These are phyloP conservation scores for Nicotiana tabacum DNA, from an alignment of 257 asterid species.

Conservation along the genomic window DNA sequence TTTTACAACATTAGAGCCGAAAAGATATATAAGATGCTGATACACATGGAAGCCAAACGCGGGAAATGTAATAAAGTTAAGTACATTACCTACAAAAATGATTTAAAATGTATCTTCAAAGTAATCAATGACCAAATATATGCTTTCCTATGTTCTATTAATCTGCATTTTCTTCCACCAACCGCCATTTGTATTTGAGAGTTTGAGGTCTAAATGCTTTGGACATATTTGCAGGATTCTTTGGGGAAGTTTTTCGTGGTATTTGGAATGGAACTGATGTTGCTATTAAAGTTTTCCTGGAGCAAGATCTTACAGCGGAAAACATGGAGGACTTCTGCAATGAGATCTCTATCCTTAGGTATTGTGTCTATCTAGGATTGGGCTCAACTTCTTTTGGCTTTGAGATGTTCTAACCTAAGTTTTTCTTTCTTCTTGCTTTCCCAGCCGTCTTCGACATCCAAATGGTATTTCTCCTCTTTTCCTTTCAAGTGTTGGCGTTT, in stretches of 20 bases:
- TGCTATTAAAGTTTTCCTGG: constrained; percentile 93
- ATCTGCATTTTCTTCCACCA: constrained; percentile 2
- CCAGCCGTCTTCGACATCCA: constrained; percentile 99
- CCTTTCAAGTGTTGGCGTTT: background rate
- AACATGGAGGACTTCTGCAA: constrained; percentile 99
- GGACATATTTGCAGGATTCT: constrained; percentile 57
- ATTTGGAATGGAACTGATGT: constrained; percentile 97
- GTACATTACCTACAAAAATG: background rate
- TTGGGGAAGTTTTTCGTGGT: constrained; percentile 99
- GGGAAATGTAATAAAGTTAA: background rate
- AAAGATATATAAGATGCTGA: background rate
- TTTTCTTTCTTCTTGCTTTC: constrained; percentile 25
- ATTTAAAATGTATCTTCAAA: background rate
- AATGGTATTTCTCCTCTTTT: constrained; percentile 60
- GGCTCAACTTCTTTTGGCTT: constrained; percentile 13
- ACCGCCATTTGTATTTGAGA: background rate
- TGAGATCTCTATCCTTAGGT: constrained; percentile 94
- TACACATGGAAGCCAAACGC: background rate
- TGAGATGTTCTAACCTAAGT: constrained; percentile 29
- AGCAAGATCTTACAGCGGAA: constrained; percentile 98
- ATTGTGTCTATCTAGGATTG: constrained; percentile 7
- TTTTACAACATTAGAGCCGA: background rate
- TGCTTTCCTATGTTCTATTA: background rate
- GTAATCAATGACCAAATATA: background rate
- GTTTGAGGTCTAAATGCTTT: background rate